Conservation (phyloP, 352 stramenopile genomes). For the Peronospora belbahrii region DNA sequence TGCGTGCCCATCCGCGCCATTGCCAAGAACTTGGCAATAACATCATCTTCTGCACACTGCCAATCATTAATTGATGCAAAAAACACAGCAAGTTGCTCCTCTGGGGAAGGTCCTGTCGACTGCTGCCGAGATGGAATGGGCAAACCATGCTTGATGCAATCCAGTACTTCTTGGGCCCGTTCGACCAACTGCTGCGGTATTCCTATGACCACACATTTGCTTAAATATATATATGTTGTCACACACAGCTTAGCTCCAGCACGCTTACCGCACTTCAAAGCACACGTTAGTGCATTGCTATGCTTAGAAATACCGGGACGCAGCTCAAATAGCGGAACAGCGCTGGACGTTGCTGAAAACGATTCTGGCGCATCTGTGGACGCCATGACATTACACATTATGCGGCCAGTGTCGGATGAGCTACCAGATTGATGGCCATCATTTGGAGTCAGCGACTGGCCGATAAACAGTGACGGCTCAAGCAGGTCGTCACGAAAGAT, state of each 20-base stretch:
- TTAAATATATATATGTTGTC: conserved; percentile 12
- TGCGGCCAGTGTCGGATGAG: conserved; percentile 5
- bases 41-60: conserved; percentile 31
- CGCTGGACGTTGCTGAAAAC: conserved; percentile 13
- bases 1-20: conserved; percentile 39
- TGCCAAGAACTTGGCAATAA: conserved; percentile 41
- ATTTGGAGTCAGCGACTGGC: conserved; percentile 1
- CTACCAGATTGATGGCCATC: conserved; percentile 1
- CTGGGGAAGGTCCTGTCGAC: conserved; percentile 22
- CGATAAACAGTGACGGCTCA: conserved; percentile 14
- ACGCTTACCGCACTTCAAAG: conserved; percentile 46
- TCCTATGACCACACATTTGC: conserved; percentile 17
- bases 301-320: conserved; percentile 45
- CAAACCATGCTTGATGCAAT: conserved; percentile 21
- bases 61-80: conserved; percentile 53
- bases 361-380: conserved; percentile 23
- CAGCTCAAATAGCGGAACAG: conserved; percentile 57
- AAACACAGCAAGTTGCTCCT: conserved; percentile 36
- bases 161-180: conserved; percentile 40
- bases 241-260: neutral
- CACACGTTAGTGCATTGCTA: conserved; percentile 72
- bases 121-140: conserved; percentile 22
- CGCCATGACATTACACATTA: conserved; percentile 53
- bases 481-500: conserved; percentile 48
- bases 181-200: conserved; percentile 34